Base-by-base conservation (phyloP, 2,329 filamentous ascomycete genomes). In the Aspergillus terreus region DNA sequence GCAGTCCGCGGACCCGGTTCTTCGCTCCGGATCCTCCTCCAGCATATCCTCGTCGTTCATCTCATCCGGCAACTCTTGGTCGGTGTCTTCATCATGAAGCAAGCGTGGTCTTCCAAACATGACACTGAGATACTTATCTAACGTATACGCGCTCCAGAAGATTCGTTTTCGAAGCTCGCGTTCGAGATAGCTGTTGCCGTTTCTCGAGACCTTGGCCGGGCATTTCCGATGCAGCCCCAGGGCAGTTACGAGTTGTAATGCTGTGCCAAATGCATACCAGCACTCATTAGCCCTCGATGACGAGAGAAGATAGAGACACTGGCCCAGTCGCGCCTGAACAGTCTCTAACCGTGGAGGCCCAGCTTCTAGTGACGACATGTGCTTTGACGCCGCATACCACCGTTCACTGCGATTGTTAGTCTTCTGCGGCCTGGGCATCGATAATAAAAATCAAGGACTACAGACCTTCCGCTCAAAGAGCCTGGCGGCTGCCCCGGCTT, bases 71-170 rank as follows among this genome's bases (percentile, higher is more conserved):
- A 82, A 72, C 2, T 78, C 76, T 51, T 85, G 82, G 47, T 86
- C 82, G 44, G 84, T 82, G 46, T 86, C 82, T 32, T 84, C 80
- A 42, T 86, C 82, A 45, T 83, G 82, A 23, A 84, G 80, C 12
- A 83, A 74, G 6, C 81, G 67, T 1, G 83, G 83, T 5, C 83
- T 73, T 0, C 83, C 83, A 27, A 85, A 78, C 15, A 84, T 80
- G n/a, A 84, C 80, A 21, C 81, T 80, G 1, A 86, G 69, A 50
- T 85, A 85, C 46, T 81, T 83, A 60, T 87, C 83, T 1, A 86
- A 67, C 0, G 78, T 80, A 58, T 86, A 86, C 0, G 80, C 78
- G 3, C 78, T 78, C 83, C 83, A 86, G 47, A 87, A 86, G 0
- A 82, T 76, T 6, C 83, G 72, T 51, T 80, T 80, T 1, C 79